A percentile compares a stretch with the other conserved stretches of the same genome.
These are phyloP conservation scores for Aschersonia sp. DNA, from an alignment of 2,329 filamentous ascomycete species.

Conservation along the genomic window DNA sequence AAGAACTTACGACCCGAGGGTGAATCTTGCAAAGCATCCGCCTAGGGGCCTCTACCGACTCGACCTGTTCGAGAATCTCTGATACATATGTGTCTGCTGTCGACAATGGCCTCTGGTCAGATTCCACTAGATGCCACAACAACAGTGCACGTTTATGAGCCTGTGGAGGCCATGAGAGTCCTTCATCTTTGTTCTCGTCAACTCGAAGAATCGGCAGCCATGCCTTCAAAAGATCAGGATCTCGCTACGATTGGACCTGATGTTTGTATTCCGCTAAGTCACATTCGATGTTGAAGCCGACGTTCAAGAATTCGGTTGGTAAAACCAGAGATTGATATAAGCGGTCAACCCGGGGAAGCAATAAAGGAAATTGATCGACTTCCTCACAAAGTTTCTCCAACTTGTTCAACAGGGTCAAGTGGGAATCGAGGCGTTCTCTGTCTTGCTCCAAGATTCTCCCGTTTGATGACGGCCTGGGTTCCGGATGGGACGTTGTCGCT, in stretches of 20 bases:
- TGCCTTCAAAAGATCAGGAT: slow-evolving; percentile 2
- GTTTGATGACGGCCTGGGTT: neutral
- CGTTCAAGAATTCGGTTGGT: slow-evolving; percentile 1
- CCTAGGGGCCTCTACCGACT: neutral
- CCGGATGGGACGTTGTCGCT: neutral
- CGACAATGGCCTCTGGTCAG: neutral
- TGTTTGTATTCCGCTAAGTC: slow-evolving; percentile 1
- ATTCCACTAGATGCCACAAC: slow-evolving; percentile 3
- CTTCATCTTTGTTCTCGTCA: slow-evolving; percentile 3
- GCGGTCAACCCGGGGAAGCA: slow-evolving; percentile 2
- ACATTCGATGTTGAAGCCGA: neutral
- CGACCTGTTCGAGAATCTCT: neutral
- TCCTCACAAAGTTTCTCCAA: neutral
- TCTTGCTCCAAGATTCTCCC: neutral
- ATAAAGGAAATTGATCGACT: neutral
- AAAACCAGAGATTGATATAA: neutral
- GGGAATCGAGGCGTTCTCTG: neutral
- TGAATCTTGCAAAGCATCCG: neutral
- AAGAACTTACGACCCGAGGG: neutral
- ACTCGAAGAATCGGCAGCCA: slow-evolving; percentile 4
- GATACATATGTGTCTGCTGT: slow-evolving; percentile 1
- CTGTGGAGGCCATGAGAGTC: slow-evolving; percentile 1
- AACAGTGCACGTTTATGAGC: slow-evolving; percentile 1
- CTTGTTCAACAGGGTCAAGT: neutral
- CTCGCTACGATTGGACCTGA: slow-evolving; percentile 2